Conservation (phyloP, 257 asterid genomes). For the Asclepias syriaca region DNA sequence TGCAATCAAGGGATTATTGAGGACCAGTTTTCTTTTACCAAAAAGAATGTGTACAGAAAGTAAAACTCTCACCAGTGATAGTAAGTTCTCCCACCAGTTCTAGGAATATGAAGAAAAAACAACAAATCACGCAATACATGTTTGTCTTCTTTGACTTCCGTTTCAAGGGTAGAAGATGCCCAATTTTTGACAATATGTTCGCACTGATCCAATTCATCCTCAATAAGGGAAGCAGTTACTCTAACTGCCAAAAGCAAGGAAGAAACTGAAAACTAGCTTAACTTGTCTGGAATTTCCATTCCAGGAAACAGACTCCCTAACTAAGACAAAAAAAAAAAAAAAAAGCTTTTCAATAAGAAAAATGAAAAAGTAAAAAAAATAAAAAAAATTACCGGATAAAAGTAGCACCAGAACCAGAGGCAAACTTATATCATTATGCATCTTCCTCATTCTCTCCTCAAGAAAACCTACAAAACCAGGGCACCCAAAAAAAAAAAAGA, state of each 20-base stretch:
- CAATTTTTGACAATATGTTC: constrained; percentile 66
- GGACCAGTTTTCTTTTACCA: background rate
- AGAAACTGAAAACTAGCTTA: background rate
- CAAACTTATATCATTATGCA: background rate
- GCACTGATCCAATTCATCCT: constrained; percentile 52
- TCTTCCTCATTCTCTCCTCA: constrained; percentile 4
- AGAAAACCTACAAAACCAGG: background rate
- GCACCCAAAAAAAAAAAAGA: background rate
- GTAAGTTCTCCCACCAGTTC: constrained; percentile 96
- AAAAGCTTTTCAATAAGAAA: background rate
- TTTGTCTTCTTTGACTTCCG: constrained; percentile 52
- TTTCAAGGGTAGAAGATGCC: constrained; percentile 67
- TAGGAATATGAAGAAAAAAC: constrained; percentile 93
- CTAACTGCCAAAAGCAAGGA: constrained; percentile 30
- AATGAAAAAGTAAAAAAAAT: background rate
- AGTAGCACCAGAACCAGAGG: background rate
- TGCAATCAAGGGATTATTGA: background rate
- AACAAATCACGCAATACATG: constrained; percentile 74
- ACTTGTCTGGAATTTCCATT: background rate
- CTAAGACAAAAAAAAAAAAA: background rate
- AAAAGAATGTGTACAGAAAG: background rate
- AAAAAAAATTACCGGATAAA: background rate
- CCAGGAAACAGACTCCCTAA: background rate
- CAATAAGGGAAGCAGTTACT: constrained; percentile 33
- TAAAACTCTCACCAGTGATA: constrained; percentile 60